phyloP scores from a whole-genome alignment of 1,284 basidiomycete genomes.

The Trametes versicolor region DNA sequence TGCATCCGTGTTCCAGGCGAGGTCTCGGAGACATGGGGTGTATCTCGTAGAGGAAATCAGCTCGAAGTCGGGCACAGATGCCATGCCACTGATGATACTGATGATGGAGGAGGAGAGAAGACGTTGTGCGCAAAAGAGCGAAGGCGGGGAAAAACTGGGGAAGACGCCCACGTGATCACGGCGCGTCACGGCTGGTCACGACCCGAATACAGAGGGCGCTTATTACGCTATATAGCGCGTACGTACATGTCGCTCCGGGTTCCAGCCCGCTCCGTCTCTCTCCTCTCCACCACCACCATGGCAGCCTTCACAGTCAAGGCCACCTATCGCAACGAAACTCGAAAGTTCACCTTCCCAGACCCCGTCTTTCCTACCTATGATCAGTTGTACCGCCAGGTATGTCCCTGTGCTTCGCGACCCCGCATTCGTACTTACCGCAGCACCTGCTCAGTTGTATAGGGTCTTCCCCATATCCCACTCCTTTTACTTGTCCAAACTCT shows the following conservation, averaged over 20 bases:
- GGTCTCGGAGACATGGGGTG: slow-evolving; percentile 57
- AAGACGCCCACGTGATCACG: slow-evolving; percentile 25
- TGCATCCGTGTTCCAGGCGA: slow-evolving; percentile 65
- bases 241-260: slow-evolving; percentile 21
- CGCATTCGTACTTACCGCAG: slow-evolving; percentile 30
- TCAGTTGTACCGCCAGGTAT: slow-evolving; percentile 56
- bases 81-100: slow-evolving; percentile 19
- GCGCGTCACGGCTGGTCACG: slow-evolving; percentile 32
- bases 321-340: slow-evolving; percentile 60
- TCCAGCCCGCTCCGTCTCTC: slow-evolving; percentile 32
- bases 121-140: neutral
- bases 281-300: slow-evolving; percentile 48
- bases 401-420: slow-evolving; percentile 14
- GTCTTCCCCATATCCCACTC: slow-evolving; percentile 69
- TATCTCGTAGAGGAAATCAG: slow-evolving; percentile 67
- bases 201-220: slow-evolving; percentile 31
- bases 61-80: slow-evolving; percentile 39
- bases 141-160: slow-evolving; percentile 2
- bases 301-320: slow-evolving; percentile 59
- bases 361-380: slow-evolving; percentile 54
- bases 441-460: slow-evolving; percentile 63
- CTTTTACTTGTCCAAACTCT: slow-evolving; percentile 69
- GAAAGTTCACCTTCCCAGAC: slow-evolving; percentile 56
- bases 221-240: slow-evolving; percentile 29
- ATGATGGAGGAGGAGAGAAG: neutral